Evolutionary conservation across 108 stramenopile species (phyloP), one percentile per base, ranked within the genome.

Genomic region (Bacterosira constricta): DNA sequence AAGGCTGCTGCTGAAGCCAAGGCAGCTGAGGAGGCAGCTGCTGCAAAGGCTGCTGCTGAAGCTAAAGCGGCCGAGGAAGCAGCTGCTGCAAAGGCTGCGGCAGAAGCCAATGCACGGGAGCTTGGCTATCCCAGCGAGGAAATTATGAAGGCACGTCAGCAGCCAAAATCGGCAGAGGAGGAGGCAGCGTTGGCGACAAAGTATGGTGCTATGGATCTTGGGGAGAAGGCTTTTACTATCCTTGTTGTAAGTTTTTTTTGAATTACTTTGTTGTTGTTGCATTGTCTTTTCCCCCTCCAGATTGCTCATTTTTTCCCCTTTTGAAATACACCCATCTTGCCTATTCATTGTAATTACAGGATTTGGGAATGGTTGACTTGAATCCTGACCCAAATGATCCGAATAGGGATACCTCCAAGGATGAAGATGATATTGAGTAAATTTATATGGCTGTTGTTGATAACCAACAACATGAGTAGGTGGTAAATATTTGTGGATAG

Each of bases 141-240:
- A 37, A 45, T 65, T 9, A 74, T 74, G 64, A 63, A 69, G 42
- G 62, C 67, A 30, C 66, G 67, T 20, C 57, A 39, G 38, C 66
- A 79, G 26, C 78, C 78, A 6, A 74, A 54, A 54, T 27, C 60
- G 29, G 21, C 53, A 10, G 69, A 76, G 15, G 79, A 75, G 31
- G 74, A 75, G 36, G 79, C 55, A 38, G 27, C 41, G 26, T 41
- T 84, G 53, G 56, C 66, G 27, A 27, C 34, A 2, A 84, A 73
- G 69, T 84, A 84, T 72, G 69, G 34, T 51, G 75, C 80, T 0
- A 80, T 84, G 23, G 56, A 67, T 63, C 39, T 87, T 44, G 86
- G 71, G 20, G 86, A 87, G 34, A 70, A 75, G 46, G 79, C 79
- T 10, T 87, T 81, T 56, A 35, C 63, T 41, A 73, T 87, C 27